These are phyloP conservation scores for Leishmania guyanensis DNA, from an alignment of 208 protist species.

Conservation along the genomic window DNA sequence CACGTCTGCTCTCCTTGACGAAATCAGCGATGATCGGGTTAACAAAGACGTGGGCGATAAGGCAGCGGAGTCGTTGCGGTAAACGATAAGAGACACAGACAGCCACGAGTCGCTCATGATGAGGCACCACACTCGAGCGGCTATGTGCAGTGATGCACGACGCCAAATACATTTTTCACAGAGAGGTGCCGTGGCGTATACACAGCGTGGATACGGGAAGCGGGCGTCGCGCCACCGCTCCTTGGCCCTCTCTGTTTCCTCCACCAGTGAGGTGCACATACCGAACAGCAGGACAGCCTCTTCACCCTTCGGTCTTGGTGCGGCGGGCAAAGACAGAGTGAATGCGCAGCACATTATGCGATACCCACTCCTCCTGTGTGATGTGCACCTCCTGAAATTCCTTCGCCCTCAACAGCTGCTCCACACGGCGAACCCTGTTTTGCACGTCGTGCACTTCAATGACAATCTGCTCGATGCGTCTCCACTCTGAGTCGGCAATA, in stretches of 20 bases:
- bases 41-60: not conserved
- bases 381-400: conserved; percentile 30
- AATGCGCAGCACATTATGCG: conserved; percentile 34
- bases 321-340: conserved; percentile 32
- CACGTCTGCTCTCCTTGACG: not conserved
- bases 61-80: not conserved
- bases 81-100: not conserved
- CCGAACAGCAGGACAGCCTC: not conserved
- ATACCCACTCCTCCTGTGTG: conserved; percentile 31
- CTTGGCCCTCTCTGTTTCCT: not conserved
- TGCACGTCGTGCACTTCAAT: conserved; percentile 54
- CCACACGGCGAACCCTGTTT: conserved; percentile 21
- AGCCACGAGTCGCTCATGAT: not conserved
- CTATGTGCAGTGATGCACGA: not conserved
- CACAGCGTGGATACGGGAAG: not conserved
- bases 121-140: not conserved
- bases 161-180: not conserved
- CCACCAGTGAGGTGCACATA: not conserved
- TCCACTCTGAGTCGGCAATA: conserved; percentile 33
- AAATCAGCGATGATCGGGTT: not conserved
- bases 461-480: conserved; percentile 40
- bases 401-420: conserved; percentile 24
- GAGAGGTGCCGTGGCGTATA: not conserved
- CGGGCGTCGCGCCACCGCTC: not conserved
- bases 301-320: not conserved